Evolutionary conservation across 345 rosid genomes (phyloP).

Genomic region (Citrus reticulata): DNA sequence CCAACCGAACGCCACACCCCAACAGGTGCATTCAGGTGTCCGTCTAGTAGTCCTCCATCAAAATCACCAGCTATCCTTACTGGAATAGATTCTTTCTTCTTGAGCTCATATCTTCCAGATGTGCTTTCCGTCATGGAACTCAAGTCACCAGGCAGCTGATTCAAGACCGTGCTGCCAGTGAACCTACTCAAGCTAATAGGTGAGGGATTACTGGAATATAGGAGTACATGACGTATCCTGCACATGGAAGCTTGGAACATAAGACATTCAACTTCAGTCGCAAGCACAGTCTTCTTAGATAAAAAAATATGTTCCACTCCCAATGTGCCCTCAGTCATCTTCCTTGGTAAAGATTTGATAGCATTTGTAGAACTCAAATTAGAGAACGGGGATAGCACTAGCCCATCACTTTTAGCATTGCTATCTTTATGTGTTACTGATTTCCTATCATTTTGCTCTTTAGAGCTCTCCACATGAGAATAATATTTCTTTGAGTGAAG

Average conservation of each 20-base stretch:
- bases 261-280: constrained; percentile 82
- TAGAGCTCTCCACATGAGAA: constrained; percentile 62
- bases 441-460: constrained; percentile 44
- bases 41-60: constrained; percentile 77
- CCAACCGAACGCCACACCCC: constrained; percentile 97
- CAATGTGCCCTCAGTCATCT: constrained; percentile 41
- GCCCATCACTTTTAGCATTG: constrained; percentile 43
- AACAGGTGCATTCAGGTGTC: constrained; percentile 80
- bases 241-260: constrained; percentile 92
- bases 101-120: constrained; percentile 67
- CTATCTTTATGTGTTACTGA: constrained; percentile 32
- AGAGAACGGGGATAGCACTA: constrained; percentile 47
- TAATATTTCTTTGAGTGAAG: constrained; percentile 52
- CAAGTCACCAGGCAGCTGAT: constrained; percentile 70
- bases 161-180: constrained; percentile 50
- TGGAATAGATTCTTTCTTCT: constrained; percentile 85
- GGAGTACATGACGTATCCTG: constrained; percentile 69
- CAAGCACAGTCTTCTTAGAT: constrained; percentile 66
- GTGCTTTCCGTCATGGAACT: constrained; percentile 72
- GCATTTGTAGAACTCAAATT: constrained; percentile 50
- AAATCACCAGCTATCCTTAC: constrained; percentile 90
- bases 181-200: constrained; percentile 60
- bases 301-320: constrained; percentile 50
- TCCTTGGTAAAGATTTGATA: constrained; percentile 48
- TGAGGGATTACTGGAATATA: constrained; percentile 41